These are phyloP conservation scores for Breviolum minutum DNA, from an alignment of 73 alveolate genomes.

Conservation along the genomic window DNA sequence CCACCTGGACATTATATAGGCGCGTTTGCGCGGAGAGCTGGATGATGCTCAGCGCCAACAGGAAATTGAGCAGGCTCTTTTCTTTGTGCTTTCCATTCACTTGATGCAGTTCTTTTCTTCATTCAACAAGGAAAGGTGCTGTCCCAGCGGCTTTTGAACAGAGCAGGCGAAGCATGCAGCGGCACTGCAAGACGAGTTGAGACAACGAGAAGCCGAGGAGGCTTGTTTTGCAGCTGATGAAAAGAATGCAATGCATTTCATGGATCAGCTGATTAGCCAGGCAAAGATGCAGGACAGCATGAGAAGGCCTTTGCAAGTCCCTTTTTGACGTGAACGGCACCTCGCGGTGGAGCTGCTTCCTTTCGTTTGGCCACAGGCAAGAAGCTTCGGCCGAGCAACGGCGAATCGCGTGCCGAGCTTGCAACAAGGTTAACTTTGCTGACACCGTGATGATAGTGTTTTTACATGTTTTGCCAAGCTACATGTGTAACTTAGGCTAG, in stretches of 20 bases:
- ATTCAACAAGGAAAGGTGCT: too few relatives aligned
- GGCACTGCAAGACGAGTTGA: constrained; percentile 38
- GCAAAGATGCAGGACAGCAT: constrained; percentile 1
- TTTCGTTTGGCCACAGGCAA: neutral
- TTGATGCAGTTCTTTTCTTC: too few relatives aligned
- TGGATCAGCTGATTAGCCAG: neutral
- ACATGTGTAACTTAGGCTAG: neutral
- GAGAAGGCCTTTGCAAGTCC: constrained; percentile 37
- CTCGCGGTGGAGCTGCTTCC: neutral
- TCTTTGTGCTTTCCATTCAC: neutral
- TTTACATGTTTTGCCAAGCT: neutral
- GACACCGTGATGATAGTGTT: too few relatives aligned
- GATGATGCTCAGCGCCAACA: constrained; percentile 80
- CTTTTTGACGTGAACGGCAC: neutral
- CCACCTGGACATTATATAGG: neutral
- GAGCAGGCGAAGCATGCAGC: constrained; percentile 74
- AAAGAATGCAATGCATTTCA: neutral
- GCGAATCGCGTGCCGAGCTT: neutral
- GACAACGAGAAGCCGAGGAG: constrained; percentile 56
- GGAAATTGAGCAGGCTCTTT: constrained; percentile 12
- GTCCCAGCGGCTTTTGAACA: too few relatives aligned
- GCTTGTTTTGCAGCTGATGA: neutral
- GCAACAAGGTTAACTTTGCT: too few relatives aligned
- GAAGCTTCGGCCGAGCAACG: constrained; percentile 10
- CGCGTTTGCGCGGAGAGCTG: constrained; percentile 70